Percentiles rank a stretch among this genome's conserved stretches.
Conservation (phyloP, 1,284 basidiomycete genomes). For the Ganoderma lingzhi region DNA sequence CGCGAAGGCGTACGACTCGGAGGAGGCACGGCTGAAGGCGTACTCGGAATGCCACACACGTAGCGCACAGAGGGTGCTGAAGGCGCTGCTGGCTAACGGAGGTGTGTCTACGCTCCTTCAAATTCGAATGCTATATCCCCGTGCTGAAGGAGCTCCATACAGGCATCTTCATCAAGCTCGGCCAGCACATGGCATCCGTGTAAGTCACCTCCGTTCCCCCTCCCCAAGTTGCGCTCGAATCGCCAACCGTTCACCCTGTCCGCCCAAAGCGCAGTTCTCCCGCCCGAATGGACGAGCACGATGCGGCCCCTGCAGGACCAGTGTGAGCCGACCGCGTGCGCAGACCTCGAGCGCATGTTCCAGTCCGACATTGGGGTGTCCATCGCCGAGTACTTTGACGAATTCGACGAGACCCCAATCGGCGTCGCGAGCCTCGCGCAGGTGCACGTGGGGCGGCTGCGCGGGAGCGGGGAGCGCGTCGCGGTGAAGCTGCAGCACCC, state of each 20-base stretch:
- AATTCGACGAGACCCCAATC: constrained; percentile 91
- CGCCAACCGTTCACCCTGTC: neutral
- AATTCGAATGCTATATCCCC: no score
- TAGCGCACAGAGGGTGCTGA: constrained; percentile 80
- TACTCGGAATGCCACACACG: constrained; percentile 84
- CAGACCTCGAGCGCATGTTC: constrained; percentile 76
- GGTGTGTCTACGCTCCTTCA: constrained; percentile 49
- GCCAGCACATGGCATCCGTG: constrained; percentile 87
- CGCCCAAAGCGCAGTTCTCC: constrained; percentile 61
- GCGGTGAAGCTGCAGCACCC: constrained; percentile 99
- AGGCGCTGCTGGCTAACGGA: constrained; percentile 88
- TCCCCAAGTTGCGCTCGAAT: no score
- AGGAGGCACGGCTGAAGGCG: constrained; percentile 62
- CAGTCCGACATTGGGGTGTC: constrained; percentile 74
- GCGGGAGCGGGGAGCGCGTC: constrained; percentile 76
- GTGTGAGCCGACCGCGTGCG: constrained; percentile 81
- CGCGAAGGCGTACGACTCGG: constrained; percentile 61
- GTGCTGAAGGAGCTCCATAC: no score
- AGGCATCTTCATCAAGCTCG: constrained; percentile 94
- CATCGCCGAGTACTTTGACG: constrained; percentile 75
- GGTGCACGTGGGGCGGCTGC: constrained; percentile 88
- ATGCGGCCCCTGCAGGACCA: constrained; percentile 86
- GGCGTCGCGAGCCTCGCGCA: constrained; percentile 96
- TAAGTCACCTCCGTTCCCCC: constrained; percentile 41
- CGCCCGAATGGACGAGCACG: constrained; percentile 78